phyloP scores from a whole-genome alignment of 345 rosid genomes.

The Dimocarpus longan region DNA sequence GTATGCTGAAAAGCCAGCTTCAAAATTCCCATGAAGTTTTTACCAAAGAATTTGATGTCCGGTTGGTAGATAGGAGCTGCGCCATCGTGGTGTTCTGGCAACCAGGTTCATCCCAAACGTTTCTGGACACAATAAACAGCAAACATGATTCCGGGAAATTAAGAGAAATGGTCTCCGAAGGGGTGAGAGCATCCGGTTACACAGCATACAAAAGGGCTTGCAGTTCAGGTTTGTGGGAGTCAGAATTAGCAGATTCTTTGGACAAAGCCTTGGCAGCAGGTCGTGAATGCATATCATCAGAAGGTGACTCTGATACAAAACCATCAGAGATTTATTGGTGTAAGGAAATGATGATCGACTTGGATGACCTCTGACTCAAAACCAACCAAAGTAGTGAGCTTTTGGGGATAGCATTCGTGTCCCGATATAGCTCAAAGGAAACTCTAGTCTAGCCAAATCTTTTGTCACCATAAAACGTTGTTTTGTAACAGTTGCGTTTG shows the following conservation, averaged over 20 bases:
- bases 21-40: slow-evolving; percentile 56
- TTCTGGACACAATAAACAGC: slow-evolving; percentile 49
- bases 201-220: slow-evolving; percentile 65
- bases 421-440: background rate
- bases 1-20: slow-evolving; percentile 62
- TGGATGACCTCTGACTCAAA: slow-evolving; percentile 61
- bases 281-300: slow-evolving; percentile 20
- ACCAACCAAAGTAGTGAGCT: background rate
- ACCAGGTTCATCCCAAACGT: slow-evolving; percentile 46
- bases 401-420: background rate
- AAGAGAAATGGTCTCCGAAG: slow-evolving; percentile 70
- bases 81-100: slow-evolving; percentile 74
- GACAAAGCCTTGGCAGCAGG: slow-evolving; percentile 49
- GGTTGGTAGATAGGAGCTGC: slow-evolving; percentile 64
- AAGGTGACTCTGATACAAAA: slow-evolving; percentile 35
- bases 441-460: background rate
- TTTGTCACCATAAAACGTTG: background rate
- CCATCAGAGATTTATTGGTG: slow-evolving; percentile 48
- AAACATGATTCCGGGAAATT: slow-evolving; percentile 45
- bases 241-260: slow-evolving; percentile 58
- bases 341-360: slow-evolving; percentile 59
- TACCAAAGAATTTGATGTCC: slow-evolving; percentile 51
- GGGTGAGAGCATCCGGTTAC: slow-evolving; percentile 62
- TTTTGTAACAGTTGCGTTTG: background rate
- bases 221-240: slow-evolving; percentile 65